phyloP scores from a whole-genome alignment of 2,329 filamentous ascomycete species.

The Trichophyton mentagrophytes region DNA sequence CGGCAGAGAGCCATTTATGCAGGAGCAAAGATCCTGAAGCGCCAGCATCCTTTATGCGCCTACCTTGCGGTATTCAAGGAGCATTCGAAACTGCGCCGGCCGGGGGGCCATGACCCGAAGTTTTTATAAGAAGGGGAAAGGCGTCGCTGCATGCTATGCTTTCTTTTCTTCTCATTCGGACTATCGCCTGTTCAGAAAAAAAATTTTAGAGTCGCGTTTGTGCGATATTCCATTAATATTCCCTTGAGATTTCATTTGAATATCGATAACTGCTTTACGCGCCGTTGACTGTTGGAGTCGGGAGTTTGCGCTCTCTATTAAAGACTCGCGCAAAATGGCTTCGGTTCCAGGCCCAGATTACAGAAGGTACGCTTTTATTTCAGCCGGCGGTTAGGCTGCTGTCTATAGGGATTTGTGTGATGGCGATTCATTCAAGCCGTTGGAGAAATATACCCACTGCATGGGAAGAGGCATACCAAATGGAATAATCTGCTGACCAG shows the following conservation, averaged over 20 bases:
- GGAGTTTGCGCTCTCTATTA: constrained; percentile 4
- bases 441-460: neutral
- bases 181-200: neutral
- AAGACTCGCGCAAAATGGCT: constrained; percentile 3
- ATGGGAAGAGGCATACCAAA: neutral
- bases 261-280: neutral
- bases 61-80: neutral
- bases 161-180: neutral
- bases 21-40: neutral
- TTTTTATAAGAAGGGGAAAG: neutral
- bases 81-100: neutral
- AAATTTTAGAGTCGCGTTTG: neutral
- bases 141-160: neutral
- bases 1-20: neutral
- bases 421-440: neutral
- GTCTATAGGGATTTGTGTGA: neutral
- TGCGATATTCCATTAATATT: neutral
- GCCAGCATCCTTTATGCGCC: neutral
- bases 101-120: neutral
- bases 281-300: neutral
- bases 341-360: constrained; percentile 19
- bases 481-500: constrained; percentile 14
- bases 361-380: constrained; percentile 21
- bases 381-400: neutral
- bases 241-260: neutral